Conservation (phyloP, 441 rosid species). For the Euphorbia schlechtendalii region DNA sequence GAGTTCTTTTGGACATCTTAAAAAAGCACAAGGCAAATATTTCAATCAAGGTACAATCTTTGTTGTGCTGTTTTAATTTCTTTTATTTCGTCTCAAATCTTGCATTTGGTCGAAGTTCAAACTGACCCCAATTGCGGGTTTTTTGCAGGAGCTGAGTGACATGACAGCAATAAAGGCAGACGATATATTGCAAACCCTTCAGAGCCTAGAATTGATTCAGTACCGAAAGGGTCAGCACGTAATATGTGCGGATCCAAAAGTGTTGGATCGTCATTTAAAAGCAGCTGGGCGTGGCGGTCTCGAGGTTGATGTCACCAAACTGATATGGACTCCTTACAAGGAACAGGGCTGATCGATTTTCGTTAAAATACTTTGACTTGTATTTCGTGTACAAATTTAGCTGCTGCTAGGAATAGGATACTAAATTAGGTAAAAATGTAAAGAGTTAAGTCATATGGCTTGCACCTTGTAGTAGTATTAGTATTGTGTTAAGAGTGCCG, state of each 20-base stretch:
- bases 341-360: slow-evolving; percentile 89
- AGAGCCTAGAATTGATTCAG: slow-evolving; percentile 91
- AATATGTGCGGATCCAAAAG: slow-evolving; percentile 97
- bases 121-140: background rate
- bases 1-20: slow-evolving; percentile 88
- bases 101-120: background rate
- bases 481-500: too few species aligned
- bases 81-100: background rate
- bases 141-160: slow-evolving; percentile 85
- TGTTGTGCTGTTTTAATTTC: background rate
- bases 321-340: slow-evolving; percentile 98
- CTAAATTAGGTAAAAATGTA: slow-evolving; percentile 4
- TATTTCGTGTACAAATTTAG: slow-evolving; percentile 21
- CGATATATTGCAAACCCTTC: slow-evolving; percentile 84
- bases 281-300: slow-evolving; percentile 98
- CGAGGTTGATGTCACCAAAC: slow-evolving; percentile 89
- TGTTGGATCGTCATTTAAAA: slow-evolving; percentile 91
- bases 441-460: background rate
- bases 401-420: too few species aligned
- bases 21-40: slow-evolving; percentile 97
- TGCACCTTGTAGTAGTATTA: background rate
- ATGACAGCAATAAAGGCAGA: slow-evolving; percentile 98
- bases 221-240: slow-evolving; percentile 98
- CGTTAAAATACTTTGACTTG: too few species aligned
- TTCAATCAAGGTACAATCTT: slow-evolving; percentile 68